A percentile compares a stretch with the other conserved stretches of the same genome.
phyloP scores from a whole-genome alignment of 306 rosid genomes.

The Pterocarpus macrocarpus region DNA sequence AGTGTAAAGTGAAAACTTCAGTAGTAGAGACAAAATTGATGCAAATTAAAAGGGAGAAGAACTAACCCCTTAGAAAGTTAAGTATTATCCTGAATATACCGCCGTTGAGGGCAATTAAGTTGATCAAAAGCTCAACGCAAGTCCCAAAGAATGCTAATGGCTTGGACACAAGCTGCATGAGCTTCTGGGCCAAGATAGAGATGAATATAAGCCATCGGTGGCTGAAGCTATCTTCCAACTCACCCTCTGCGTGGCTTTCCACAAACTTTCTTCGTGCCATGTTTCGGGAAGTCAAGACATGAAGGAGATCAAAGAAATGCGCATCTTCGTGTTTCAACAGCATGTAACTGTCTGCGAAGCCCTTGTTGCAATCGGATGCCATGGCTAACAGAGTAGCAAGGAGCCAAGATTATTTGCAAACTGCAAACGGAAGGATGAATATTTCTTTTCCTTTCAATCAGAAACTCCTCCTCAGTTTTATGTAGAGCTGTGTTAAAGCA shows the following conservation, averaged over 20 bases:
- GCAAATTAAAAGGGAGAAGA: neutral
- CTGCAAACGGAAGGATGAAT: too few relatives aligned
- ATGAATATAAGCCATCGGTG: slow-evolving; percentile 57
- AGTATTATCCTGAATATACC: slow-evolving; percentile 32
- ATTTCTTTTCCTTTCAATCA: too few relatives aligned
- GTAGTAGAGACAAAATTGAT: too few relatives aligned
- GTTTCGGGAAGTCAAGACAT: slow-evolving; percentile 46
- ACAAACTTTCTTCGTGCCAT: slow-evolving; percentile 45
- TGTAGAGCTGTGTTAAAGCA: too few relatives aligned
- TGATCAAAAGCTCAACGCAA: slow-evolving; percentile 42
- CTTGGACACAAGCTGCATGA: slow-evolving; percentile 46
- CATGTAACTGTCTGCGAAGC: slow-evolving; percentile 53
- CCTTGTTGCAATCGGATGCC: slow-evolving; percentile 31
- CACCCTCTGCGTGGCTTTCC: slow-evolving; percentile 29
- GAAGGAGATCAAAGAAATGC: slow-evolving; percentile 51
- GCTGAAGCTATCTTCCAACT: slow-evolving; percentile 36
- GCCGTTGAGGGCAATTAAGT: slow-evolving; percentile 47
- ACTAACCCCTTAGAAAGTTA: slow-evolving; percentile 52
- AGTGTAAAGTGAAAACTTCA: too few relatives aligned
- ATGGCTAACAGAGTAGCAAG: neutral
- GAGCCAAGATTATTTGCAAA: too few relatives aligned
- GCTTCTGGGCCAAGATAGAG: slow-evolving; percentile 57
- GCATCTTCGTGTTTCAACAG: slow-evolving; percentile 54
- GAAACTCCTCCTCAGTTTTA: too few relatives aligned
- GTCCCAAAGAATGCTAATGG: slow-evolving; percentile 47